A percentile compares a stretch with the other conserved stretches of the same genome.
These are phyloP conservation scores for Penicillium angulare DNA, from an alignment of 495 filamentous ascomycete genomes.

Conservation along the genomic window DNA sequence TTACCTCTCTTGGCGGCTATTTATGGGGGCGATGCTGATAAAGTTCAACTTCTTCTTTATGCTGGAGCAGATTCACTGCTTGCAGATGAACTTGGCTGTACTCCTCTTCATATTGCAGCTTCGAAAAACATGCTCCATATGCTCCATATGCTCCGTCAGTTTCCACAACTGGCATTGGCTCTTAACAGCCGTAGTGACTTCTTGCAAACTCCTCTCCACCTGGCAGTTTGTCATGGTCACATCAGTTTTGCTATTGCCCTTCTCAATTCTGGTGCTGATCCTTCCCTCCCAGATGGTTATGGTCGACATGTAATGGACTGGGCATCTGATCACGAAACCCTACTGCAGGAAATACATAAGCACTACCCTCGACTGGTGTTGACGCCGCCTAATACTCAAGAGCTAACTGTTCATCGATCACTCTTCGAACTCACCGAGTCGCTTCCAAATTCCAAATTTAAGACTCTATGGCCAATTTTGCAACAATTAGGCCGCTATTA, in stretches of 20 bases:
- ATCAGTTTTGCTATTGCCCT: not conserved
- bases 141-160: not conserved
- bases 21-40: not conserved
- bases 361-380: not conserved
- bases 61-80: slow-evolving; percentile 3
- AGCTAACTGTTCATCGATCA: slow-evolving; percentile 2
- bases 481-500: slow-evolving; percentile 9
- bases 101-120: slow-evolving; percentile 9
- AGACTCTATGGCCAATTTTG: not conserved
- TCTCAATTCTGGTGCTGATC: slow-evolving; percentile 4
- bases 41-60: slow-evolving; percentile 3
- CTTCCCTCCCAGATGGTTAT: slow-evolving; percentile 7
- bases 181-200: not conserved
- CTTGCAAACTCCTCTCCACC: slow-evolving; percentile 1
- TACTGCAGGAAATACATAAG: slow-evolving; percentile 2
- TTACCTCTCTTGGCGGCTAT: not conserved
- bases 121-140: not conserved
- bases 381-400: slow-evolving; percentile 1
- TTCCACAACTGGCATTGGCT: not conserved
- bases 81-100: not conserved
- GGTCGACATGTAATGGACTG: slow-evolving; percentile 10
- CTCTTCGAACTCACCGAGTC: not conserved
- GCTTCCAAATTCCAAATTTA: not conserved
- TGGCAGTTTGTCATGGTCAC: slow-evolving; percentile 3
- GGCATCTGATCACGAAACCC: not conserved